A percentile compares a stretch with the other conserved stretches of the same genome.
These are phyloP conservation scores for Hymenoscyphus occultus DNA, from an alignment of 2,329 filamentous ascomycete species.

Conservation along the genomic window DNA sequence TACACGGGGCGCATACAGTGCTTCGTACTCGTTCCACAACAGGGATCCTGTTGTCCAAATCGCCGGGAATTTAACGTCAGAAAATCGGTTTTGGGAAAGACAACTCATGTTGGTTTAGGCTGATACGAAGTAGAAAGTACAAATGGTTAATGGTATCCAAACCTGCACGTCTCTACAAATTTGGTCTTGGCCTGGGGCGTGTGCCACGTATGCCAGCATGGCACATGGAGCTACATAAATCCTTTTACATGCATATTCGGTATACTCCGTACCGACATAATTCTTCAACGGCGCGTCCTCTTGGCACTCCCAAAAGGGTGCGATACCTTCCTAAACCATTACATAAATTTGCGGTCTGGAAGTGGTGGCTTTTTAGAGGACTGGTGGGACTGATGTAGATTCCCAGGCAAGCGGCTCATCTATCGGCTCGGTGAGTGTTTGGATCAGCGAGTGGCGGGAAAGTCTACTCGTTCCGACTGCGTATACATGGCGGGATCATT, in stretches of 20 bases:
- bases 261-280: conserved; percentile 1
- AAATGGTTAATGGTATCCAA: background rate
- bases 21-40: background rate
- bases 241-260: background rate
- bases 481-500: background rate
- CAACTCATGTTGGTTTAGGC: background rate
- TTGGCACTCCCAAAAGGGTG: background rate
- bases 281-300: background rate
- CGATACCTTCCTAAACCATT: background rate
- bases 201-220: conserved; percentile 2
- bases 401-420: background rate
- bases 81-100: background rate
- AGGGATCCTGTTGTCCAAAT: conserved; percentile 1
- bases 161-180: background rate
- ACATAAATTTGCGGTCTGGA: background rate
- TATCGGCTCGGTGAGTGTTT: too few species aligned
- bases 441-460: background rate
- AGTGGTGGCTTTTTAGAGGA: background rate
- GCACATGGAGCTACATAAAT: background rate
- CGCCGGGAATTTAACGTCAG: conserved; percentile 3
- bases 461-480: background rate
- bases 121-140: too few species aligned
- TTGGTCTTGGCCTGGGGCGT: background rate
- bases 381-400: background rate
- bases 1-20: background rate